Base-by-base conservation (phyloP, 2,329 filamentous ascomycete species). In the Ophiocordyceps robertsii region DNA sequence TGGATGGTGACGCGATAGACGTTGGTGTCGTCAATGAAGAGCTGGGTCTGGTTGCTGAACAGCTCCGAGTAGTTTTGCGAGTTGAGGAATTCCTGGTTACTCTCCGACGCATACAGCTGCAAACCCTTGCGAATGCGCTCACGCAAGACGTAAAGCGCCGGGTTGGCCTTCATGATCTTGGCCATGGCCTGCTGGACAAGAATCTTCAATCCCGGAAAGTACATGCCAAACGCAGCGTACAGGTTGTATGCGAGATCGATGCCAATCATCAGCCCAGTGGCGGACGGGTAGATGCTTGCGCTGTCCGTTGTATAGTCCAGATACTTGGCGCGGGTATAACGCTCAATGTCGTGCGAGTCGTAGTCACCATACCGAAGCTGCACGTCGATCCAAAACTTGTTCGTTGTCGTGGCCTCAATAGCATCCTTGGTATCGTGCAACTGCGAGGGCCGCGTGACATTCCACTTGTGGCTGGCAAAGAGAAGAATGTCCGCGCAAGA, bases 91-190 rank as follows among this genome's bases (percentile, higher is more conserved):
- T 98, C 93, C 57, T 98, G 92, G 66, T 95, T 96, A 68, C 87
- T 95, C 68, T 98, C 93, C 0, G 90, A 96, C 3, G 92, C 92
- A 56, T 98, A 98, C 13, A 98, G 72, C 66, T 98, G 92, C 45
- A 98, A 76, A 72, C 92, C 92, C 72, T 98, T 98, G 50, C 93
- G 79, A 49, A 98, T 98, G 75, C 92, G 92, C 68, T 98, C 92
- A 46, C 92, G 84, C 46, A 98, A 69, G 41, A 98, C 92, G 60
- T 96, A 98, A 29, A 98, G 67, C 3, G 92, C 92, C 14, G 92
- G 92, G 57, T 98, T 98, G 32, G 92, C 90, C 67, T 98, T 98
- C 92, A 98, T 98, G 59, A 98, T 80, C 79, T 98, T 98, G 39
- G 88, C 88, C 93, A 98, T 98, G 6, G 93, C 92, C 62, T 96